Percentiles rank a stretch among this genome's conserved stretches.
Conservation (phyloP, 371 early-diverging fungal species). For the Gilbertella persicaria region DNA sequence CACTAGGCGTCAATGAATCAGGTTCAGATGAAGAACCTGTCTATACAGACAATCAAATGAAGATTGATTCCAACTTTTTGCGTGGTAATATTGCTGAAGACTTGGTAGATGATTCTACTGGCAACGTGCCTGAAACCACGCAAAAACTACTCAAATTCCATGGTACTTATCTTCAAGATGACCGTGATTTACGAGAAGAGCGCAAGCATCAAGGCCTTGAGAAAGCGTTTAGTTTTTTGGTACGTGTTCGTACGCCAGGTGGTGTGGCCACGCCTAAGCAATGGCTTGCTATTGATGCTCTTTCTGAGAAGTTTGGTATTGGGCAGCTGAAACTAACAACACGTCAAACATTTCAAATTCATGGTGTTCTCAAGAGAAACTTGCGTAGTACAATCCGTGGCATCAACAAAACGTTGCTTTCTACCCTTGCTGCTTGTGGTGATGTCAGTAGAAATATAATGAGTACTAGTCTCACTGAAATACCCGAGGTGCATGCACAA, state of each 20-base stretch:
- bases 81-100: constrained; percentile 91
- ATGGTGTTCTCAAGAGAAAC: constrained; percentile 90
- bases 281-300: constrained; percentile 90
- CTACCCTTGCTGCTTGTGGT: constrained; percentile 94
- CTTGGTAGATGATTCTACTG: constrained; percentile 81
- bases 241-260: constrained; percentile 91
- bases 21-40: constrained; percentile 69
- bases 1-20: constrained; percentile 70
- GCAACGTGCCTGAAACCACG: constrained; percentile 83
- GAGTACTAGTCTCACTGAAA: constrained; percentile 82
- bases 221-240: constrained; percentile 93
- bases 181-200: constrained; percentile 89
- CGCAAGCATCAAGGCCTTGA: constrained; percentile 85
- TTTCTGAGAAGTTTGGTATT: constrained; percentile 81
- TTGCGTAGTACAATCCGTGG: constrained; percentile 84
- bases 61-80: constrained; percentile 84
- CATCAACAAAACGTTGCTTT: constrained; percentile 85
- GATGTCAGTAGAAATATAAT: constrained; percentile 97
- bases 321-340: constrained; percentile 91
- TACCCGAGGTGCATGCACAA: constrained; percentile 77
- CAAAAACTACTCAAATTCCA: constrained; percentile 94
- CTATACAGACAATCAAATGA: constrained; percentile 87
- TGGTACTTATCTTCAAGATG: constrained; percentile 95
- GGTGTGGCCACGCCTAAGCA: constrained; percentile 86
- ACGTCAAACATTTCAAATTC: constrained; percentile 94